These are phyloP conservation scores for Gremmenia infestans DNA, from an alignment of 2,329 filamentous ascomycete genomes.

Conservation along the genomic window DNA sequence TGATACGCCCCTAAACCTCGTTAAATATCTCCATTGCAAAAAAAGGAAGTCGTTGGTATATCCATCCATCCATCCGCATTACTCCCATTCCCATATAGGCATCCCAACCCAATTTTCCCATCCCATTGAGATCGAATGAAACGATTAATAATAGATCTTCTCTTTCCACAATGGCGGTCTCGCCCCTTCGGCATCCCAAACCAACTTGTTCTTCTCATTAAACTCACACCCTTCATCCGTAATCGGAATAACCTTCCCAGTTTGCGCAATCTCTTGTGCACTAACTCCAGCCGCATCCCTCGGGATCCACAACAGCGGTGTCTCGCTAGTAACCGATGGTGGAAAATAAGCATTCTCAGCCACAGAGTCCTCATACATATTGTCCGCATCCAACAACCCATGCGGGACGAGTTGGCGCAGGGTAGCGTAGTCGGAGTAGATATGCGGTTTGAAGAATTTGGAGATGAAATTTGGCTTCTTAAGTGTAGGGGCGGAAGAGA, in stretches of 20 bases:
- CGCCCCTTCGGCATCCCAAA: conserved; percentile 51
- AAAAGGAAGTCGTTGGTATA: neutral
- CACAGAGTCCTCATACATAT: conserved; percentile 56
- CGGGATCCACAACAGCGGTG: conserved; percentile 80
- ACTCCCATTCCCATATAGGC: neutral
- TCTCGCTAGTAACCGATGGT: conserved; percentile 57
- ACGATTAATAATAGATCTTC: conserved; percentile 36
- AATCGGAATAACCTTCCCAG: conserved; percentile 66
- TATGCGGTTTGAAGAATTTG: conserved; percentile 73
- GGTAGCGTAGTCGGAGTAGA: conserved; percentile 66
- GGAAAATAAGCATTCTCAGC: conserved; percentile 69
- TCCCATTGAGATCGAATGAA: neutral
- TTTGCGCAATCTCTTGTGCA: conserved; percentile 71
- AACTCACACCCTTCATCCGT: conserved; percentile 72
- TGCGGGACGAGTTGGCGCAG: conserved; percentile 66
- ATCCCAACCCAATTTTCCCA: neutral
- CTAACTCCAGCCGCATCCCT: conserved; percentile 69
- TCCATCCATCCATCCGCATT: neutral
- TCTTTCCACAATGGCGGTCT: conserved; percentile 55
- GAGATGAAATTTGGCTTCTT: conserved; percentile 55
- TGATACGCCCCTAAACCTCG: neutral
- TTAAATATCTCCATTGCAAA: neutral
- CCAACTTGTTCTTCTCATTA: conserved; percentile 63
- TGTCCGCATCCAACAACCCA: conserved; percentile 38
- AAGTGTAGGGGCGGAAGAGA: conserved; percentile 28